These are phyloP conservation scores for Saccharomyces hybrid DNA, from an alignment of 1,139 yeast genomes.

Conservation along the genomic window DNA sequence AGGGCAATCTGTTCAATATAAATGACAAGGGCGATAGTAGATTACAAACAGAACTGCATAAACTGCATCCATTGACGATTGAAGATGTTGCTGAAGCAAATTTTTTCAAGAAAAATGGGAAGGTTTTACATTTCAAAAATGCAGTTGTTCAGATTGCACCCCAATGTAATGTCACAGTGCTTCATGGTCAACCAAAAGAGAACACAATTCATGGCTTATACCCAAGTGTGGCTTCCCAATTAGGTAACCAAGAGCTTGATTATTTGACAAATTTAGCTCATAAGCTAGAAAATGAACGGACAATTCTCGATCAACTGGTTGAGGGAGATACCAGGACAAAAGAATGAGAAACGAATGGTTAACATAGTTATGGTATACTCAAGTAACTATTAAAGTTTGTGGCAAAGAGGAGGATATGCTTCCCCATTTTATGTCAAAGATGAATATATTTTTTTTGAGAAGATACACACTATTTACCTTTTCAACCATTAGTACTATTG, in stretches of 20 bases:
- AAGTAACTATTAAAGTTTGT: background rate
- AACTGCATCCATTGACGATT: conserved; percentile 83
- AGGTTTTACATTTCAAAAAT: conserved; percentile 91
- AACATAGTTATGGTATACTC: conserved; percentile 38
- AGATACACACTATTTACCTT: background rate
- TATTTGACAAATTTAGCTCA: conserved; percentile 87
- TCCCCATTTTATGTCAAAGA: conserved; percentile 51
- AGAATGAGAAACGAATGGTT: conserved; percentile 95
- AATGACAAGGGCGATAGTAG: conserved; percentile 73
- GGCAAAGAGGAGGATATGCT: background rate
- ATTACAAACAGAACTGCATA: conserved; percentile 84
- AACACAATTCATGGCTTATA: conserved; percentile 88
- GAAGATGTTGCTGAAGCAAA: conserved; percentile 95
- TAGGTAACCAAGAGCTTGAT: conserved; percentile 93
- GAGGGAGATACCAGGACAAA: conserved; percentile 51
- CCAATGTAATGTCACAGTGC: conserved; percentile 86
- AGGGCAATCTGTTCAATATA: conserved; percentile 33
- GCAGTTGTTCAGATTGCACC: conserved; percentile 94
- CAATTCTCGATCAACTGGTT: conserved; percentile 29
- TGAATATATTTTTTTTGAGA: conserved; percentile 39
- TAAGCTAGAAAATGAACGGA: conserved; percentile 59
- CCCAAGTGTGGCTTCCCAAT: conserved; percentile 93
- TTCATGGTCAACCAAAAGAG: conserved; percentile 95
- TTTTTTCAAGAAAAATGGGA: conserved; percentile 95
- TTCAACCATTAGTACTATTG: background rate